Base-by-base conservation (phyloP, 805 yeast species). In the Saccharomyces eubayanus region DNA sequence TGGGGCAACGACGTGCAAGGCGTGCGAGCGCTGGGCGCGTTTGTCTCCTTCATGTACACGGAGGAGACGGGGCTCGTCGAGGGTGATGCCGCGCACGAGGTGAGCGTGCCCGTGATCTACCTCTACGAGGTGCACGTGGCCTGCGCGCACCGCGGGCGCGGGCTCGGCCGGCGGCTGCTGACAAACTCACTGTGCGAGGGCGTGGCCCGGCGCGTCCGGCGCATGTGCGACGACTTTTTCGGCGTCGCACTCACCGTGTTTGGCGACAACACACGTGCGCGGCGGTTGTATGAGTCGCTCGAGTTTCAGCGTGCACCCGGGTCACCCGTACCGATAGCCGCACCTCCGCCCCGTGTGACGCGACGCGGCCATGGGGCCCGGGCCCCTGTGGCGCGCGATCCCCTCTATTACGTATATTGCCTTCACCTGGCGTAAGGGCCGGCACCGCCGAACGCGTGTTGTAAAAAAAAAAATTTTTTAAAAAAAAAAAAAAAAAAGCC, bases 111-210 rank as follows among this genome's bases (percentile, higher is more conserved):
- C 28, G 66, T 67, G n/a, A 51, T 68, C n/a, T 68, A 66, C 53
- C 53, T 68, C 21, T 67, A 67, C 56, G 72, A 68, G 46, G 59
- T 68, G 29, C 72, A 68, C 46, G 49, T 66, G n/a, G 45, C 55
- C 6, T 49, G 54, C n/a, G 14, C 21, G 2, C 36, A 52, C 20
- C 62, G 61, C 29, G 53, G 61, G 11, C 57, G 53, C 31, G 59
- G 61, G 11, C 36, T 68, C 30, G 72, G 71, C 9, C 41, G 49
- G 9, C 47, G 45, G 46, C 50, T 64, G 14, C 5, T 66, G 16
- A 40, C 53, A 29, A 14, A 31, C 31, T 20, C 31, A 27, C 47
- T 48, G 27, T 30, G 48, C 28, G 21, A 46, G 30, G 28, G 40
- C 50, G 24, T 47, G 48, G 46, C 5, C 27, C 14, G 14, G 16